phyloP scores from a whole-genome alignment of 257 asterid genomes.

The Jaltomata sinuosa region DNA sequence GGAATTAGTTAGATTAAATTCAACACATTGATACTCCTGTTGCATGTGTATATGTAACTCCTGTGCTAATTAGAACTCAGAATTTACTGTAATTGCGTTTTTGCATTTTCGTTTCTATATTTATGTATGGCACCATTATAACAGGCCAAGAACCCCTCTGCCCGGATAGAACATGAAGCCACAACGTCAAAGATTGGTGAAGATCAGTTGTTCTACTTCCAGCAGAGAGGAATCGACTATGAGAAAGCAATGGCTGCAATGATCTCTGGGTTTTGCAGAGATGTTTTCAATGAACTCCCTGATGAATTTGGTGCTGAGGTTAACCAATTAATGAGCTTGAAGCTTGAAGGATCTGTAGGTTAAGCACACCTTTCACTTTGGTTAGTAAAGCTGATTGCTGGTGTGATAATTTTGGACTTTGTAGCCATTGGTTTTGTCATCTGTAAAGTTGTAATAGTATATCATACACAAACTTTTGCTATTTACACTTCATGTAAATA shows the following conservation, averaged over 20 bases:
- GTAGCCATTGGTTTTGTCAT: background rate
- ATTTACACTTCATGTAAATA: background rate
- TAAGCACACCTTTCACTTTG: slow-evolving; percentile 10
- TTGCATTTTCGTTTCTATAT: background rate
- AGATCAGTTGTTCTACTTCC: slow-evolving; percentile 90
- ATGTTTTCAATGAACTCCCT: slow-evolving; percentile 87
- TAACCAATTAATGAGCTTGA: slow-evolving; percentile 88
- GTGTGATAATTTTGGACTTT: background rate
- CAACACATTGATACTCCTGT: background rate
- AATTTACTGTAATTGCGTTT: background rate
- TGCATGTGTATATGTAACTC: background rate
- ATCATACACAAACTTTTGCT: background rate
- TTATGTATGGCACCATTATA: background rate
- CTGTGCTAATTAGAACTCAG: background rate
- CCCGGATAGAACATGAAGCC: slow-evolving; percentile 83
- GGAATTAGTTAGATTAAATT: background rate
- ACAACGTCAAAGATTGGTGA: slow-evolving; percentile 92
- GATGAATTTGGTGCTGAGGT: slow-evolving; percentile 96
- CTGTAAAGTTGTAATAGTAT: background rate
- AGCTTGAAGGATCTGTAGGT: slow-evolving; percentile 95
- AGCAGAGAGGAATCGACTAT: slow-evolving; percentile 85
- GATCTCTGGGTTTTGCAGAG: slow-evolving; percentile 91
- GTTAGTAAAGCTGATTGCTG: background rate
- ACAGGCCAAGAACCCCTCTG: slow-evolving; percentile 64
- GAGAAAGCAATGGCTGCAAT: slow-evolving; percentile 98